phyloP scores from a whole-genome alignment of 495 filamentous ascomycete species.

The Podospora fimiseda region DNA sequence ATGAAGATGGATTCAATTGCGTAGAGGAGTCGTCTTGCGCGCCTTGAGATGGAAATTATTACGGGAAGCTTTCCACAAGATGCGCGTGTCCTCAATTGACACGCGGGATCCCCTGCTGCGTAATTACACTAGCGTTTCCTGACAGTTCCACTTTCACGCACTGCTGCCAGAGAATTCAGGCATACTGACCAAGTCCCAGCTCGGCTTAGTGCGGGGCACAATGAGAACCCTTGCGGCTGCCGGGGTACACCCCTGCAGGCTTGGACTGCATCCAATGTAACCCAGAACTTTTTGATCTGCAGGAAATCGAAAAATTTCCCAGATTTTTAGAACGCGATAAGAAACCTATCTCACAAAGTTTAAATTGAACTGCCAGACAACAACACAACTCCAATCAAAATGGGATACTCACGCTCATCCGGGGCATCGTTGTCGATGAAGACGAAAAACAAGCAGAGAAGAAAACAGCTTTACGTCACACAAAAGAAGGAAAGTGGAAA shows the following conservation, averaged over 20 bases:
- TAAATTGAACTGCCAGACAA: not conserved
- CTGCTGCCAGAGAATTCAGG: not conserved
- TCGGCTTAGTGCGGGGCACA: not conserved
- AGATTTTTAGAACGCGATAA: not conserved
- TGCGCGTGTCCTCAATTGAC: not conserved
- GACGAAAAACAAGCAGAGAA: constrained; percentile 62
- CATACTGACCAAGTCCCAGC: not conserved
- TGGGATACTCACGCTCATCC: constrained; percentile 16
- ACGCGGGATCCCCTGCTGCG: not conserved
- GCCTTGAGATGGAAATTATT: no score
- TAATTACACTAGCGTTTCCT: not conserved
- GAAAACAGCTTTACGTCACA: constrained; percentile 67
- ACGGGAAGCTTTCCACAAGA: not conserved
- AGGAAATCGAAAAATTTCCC: not conserved
- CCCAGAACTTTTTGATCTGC: not conserved
- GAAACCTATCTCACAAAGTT: not conserved
- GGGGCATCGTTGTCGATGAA: constrained; percentile 25
- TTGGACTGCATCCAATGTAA: not conserved
- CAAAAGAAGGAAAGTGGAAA: constrained; percentile 68
- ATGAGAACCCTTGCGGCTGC: not conserved
- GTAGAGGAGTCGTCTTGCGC: not conserved
- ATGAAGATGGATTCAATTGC: not conserved
- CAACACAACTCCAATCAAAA: not conserved
- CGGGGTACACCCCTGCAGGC: not conserved
- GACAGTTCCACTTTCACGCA: not conserved